A percentile compares a stretch with the other conserved stretches of the same genome.
phyloP scores from a whole-genome alignment of 23 red algal species.

The Gracilaria domingensis region DNA sequence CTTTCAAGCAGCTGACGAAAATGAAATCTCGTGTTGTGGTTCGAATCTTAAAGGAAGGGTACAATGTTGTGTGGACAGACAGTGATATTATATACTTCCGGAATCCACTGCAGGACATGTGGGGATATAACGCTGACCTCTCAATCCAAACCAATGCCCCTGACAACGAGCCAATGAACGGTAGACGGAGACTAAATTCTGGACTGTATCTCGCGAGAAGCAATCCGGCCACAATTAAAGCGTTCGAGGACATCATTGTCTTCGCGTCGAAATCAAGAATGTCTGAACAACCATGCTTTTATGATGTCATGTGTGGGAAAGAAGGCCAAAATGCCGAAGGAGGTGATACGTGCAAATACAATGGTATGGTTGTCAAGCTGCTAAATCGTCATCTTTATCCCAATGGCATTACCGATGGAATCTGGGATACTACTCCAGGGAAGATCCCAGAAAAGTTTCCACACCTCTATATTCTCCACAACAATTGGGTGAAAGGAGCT shows the following conservation, averaged over 20 bases:
- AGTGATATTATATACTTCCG: conserved; percentile 97
- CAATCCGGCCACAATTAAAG: conserved; percentile 85
- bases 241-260: conserved; percentile 91
- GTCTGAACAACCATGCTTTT: conserved; percentile 99
- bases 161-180: conserved; percentile 92
- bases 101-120: conserved; percentile 83
- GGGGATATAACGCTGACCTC: conserved; percentile 75
- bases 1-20: conserved; percentile 95
- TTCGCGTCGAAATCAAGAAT: conserved; percentile 91
- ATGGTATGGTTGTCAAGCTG: conserved; percentile 79
- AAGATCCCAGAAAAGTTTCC: conserved; percentile 81
- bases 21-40: conserved; percentile 97
- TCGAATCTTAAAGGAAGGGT: conserved; percentile 90
- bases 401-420: conserved; percentile 95
- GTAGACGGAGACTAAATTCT: conserved; percentile 87
- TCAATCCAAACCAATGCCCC: conserved; percentile 97
- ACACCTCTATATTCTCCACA: conserved; percentile 91
- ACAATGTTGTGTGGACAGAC: conserved; percentile 98
- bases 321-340: conserved; percentile 85
- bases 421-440: conserved; percentile 79
- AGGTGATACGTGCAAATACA: conserved; percentile 83
- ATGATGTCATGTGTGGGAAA: conserved; percentile 96
- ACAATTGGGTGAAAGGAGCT: conserved; percentile 98
- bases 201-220: conserved; percentile 91
- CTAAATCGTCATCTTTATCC: conserved; percentile 89